Conservation (phyloP, 2,329 filamentous ascomycete species). For the Claviceps paspali region DNA sequence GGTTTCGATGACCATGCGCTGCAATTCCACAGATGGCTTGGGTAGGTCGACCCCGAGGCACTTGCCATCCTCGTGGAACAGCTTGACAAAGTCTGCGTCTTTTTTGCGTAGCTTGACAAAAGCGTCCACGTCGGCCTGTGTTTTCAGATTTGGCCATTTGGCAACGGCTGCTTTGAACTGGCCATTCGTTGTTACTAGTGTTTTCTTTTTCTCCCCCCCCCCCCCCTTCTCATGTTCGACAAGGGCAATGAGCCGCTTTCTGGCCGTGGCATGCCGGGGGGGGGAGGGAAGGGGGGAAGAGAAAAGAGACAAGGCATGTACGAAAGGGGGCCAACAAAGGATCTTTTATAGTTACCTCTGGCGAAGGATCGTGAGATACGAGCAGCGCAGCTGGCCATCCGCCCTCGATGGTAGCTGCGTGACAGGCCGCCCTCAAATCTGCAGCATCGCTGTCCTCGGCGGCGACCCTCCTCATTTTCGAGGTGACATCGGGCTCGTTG, state of each 20-base stretch:
- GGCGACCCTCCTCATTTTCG: slow-evolving; percentile 14
- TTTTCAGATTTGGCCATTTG: slow-evolving; percentile 27
- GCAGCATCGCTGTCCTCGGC: slow-evolving; percentile 17
- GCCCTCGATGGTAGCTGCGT: slow-evolving; percentile 32
- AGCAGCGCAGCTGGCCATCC: slow-evolving; percentile 28
- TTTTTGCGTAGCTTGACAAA: slow-evolving; percentile 24
- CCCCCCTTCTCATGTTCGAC: no score
- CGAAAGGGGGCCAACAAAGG: no score
- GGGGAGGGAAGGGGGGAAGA: no score
- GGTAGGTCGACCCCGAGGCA: slow-evolving; percentile 21
- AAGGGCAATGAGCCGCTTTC: no score
- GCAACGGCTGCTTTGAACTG: slow-evolving; percentile 2
- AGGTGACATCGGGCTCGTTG: slow-evolving; percentile 19
- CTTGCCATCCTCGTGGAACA: slow-evolving; percentile 33
- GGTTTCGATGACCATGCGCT: slow-evolving; percentile 26
- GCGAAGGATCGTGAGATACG: slow-evolving; percentile 2
- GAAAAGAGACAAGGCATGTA: no score
- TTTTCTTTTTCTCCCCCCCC: no score
- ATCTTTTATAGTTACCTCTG: slow-evolving; percentile 2
- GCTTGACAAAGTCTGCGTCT: slow-evolving; percentile 33
- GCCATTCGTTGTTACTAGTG: no score
- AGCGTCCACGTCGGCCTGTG: slow-evolving; percentile 22
- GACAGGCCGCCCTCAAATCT: slow-evolving; percentile 32
- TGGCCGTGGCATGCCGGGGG: no score
- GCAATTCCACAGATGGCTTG: slow-evolving; percentile 26